Evolutionary conservation across 2,329 filamentous ascomycete species (phyloP), one percentile per base, ranked within the genome.

Genomic region (Balansia obtecta): DNA sequence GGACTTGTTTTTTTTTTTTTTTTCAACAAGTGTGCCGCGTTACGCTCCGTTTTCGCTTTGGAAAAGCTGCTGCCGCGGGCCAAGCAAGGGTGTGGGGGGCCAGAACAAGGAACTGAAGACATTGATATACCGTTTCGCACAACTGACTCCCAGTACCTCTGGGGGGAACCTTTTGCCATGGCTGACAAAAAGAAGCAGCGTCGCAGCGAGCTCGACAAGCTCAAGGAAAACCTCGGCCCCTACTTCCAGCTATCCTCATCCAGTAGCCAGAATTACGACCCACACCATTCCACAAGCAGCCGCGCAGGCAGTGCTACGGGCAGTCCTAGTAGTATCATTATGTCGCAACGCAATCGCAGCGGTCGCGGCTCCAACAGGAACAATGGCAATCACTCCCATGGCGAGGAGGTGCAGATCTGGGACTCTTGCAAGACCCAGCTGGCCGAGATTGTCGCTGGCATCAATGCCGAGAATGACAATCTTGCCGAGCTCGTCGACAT

Each of bases 341-440:
- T 71, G 69, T 71, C 69, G 42, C 69, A 71, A 58, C 64, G 69
- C 53, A 71, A 69, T 53, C 68, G 70, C 50, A 70, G 68, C 57
- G 68, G 68, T 48, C 69, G 70, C 54, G 69, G 68, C 39, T 69
- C 67, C 40, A 69, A 68, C 59, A 66, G 70, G 41, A 72, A 70
- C 60, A 71, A 69, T 45, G 68, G 68, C 27, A 65, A 67, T 53
- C 57, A 54, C 34, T 40, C 63, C 8, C 67, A 70, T 33, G 70
- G 70, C 30, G 70, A 73, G 54, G 70, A 73, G 56, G 66, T 64
- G 9, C 63, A 68, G 45, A 65, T 72, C 6, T 73, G 70, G 70
- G 68, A 71, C 34, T 56, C 59, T 1, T 67, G 63, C 57, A 70
- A 71, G 52, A 58, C 57, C 4, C 66, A 69, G 45, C 58, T 71